Evolutionary conservation across 768 basidiomycete genomes (phyloP), one percentile per base, ranked within the genome.

Genomic region (Suillus sp.): DNA sequence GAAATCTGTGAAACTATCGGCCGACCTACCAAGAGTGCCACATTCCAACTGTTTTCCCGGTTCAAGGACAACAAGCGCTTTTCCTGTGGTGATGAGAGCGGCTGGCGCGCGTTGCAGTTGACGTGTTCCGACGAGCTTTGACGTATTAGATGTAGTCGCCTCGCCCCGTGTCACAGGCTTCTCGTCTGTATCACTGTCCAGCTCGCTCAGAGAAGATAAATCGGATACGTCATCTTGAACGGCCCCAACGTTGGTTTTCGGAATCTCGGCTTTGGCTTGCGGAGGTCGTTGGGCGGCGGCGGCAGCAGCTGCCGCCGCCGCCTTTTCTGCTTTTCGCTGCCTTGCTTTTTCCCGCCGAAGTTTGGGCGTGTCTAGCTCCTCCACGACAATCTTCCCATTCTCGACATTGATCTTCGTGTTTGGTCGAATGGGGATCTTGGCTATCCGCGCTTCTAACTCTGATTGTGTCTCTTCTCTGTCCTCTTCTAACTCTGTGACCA

Each of bases 341-440:
- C 77, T 72, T 22, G 78, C 79, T 74, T 87, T 90, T 73, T 85
- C 81, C 57, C 83, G 80, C 4, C 90, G 84, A 45, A 84, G 87
- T 4, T 82, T 82, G 40, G 90, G 90, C 6, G 91, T 88, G 68
- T 91, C 91, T 27, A 92, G 78, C 64, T 86, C 84, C 69, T 92
- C 90, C 62, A 92, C 83, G 61, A 90, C 83, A 54, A 88, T 79
- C 62, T 75, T 80, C n/a, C 83, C 83, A 50, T 77, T 77, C n/a
- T 81, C 75, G 9, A 71, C 64, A 48, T 72, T 66, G 6, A 75
- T 67, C 27, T 72, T 75, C 20, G 72, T 72, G 27, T 75, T 69
- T n/a, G 59, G 73, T 51, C 76, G 73, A 64, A 67, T 69, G 18
- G 70, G 67, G 35, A 68, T 74, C 47, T 65, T 67, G 62, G 65